phyloP scores from a whole-genome alignment of 495 filamentous ascomycete species.

The Penicillium soppii region DNA sequence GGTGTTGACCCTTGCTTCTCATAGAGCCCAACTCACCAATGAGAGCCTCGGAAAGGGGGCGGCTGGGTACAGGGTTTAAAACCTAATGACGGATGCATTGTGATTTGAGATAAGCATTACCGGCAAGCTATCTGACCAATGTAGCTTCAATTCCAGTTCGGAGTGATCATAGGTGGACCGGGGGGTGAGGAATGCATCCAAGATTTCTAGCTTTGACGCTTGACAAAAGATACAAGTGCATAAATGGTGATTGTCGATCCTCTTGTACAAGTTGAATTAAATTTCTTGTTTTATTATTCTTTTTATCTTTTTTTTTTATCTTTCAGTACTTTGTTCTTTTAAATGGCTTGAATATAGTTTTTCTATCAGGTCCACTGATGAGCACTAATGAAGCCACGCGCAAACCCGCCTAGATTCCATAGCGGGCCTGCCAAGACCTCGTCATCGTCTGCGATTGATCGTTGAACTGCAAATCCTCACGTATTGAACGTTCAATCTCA shows the following conservation, averaged over 20 bases:
- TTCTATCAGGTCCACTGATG: not conserved
- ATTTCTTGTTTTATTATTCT: too few species aligned
- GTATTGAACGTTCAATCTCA: not conserved
- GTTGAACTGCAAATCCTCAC: not conserved
- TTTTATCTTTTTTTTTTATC: too few species aligned
- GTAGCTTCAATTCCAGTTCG: not conserved
- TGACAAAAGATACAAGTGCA: conserved; percentile 14
- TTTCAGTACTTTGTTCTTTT: conserved; percentile 7
- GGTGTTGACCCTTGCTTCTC: conserved; percentile 12
- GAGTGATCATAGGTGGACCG: conserved; percentile 19
- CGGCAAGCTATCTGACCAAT: conserved; percentile 8
- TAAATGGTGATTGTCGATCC: conserved; percentile 22
- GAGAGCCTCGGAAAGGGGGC: conserved; percentile 10
- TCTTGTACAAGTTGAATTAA: conserved; percentile 1
- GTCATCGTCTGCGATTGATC: conserved; percentile 4
- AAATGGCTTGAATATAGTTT: not conserved
- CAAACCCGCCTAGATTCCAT: not conserved
- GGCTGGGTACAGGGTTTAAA: not conserved
- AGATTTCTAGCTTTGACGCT: conserved; percentile 17
- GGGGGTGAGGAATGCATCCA: conserved; percentile 18
- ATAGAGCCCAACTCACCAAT: not conserved
- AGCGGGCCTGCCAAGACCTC: conserved; percentile 14
- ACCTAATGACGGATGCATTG: conserved; percentile 13
- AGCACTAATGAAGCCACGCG: too few species aligned
- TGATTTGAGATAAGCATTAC: conserved; percentile 10